Conservation (phyloP, 345 rosid genomes). For the Sapria himalayana region DNA sequence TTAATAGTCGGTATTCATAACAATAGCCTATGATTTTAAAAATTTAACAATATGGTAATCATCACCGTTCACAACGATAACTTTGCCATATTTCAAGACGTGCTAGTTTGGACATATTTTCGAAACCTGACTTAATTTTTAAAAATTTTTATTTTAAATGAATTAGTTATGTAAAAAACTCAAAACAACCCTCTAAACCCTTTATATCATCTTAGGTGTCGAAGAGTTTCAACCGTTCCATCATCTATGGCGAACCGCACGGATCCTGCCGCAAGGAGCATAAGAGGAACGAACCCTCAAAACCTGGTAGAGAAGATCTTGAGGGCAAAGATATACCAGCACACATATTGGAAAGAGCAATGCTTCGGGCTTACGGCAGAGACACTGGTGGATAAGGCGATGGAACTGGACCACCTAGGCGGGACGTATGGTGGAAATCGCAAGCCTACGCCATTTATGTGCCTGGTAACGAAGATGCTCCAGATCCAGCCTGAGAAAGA, state of each 20-base stretch:
- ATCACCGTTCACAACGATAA: no score
- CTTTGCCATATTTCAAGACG: no score
- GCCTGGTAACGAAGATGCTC: slow-evolving; percentile 70
- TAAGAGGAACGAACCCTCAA: slow-evolving; percentile 74
- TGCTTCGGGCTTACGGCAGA: slow-evolving; percentile 82
- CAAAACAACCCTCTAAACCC: no score
- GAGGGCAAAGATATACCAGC: slow-evolving; percentile 56
- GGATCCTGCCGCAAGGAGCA: slow-evolving; percentile 72
- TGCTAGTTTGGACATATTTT: no score
- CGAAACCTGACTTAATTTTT: no score
- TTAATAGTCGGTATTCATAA: no score
- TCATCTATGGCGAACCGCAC: slow-evolving; percentile 62
- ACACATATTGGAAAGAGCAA: slow-evolving; percentile 84
- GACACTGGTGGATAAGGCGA: slow-evolving; percentile 77
- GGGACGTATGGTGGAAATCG: slow-evolving; percentile 75
- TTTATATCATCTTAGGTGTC: no score
- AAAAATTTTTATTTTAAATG: no score
- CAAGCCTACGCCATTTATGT: slow-evolving; percentile 71
- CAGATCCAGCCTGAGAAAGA: slow-evolving; percentile 93
- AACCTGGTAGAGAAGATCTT: slow-evolving; percentile 72
- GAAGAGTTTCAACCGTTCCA: no score
- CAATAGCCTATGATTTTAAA: no score
- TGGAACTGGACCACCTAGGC: slow-evolving; percentile 83
- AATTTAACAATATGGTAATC: no score
- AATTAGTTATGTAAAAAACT: no score